A percentile compares a stretch with the other conserved stretches of the same genome.
These are phyloP conservation scores for Lentinula detonsa DNA, from an alignment of 768 basidiomycete species.

Conservation along the genomic window DNA sequence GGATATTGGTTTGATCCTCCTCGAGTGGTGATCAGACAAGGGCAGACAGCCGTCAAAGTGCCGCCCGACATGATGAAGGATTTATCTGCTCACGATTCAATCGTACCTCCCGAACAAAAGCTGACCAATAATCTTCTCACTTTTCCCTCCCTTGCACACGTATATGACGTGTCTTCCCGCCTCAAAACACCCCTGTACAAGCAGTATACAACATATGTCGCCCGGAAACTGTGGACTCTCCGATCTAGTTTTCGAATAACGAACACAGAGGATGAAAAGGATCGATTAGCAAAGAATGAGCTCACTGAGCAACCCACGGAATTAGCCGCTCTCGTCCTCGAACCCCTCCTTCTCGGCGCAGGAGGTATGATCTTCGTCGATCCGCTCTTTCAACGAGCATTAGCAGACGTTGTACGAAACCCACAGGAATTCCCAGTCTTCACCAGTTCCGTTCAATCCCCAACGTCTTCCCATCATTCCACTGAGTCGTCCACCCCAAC, in stretches of 20 bases:
- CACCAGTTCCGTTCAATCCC: conserved; percentile 44
- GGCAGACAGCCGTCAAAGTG: conserved; percentile 45
- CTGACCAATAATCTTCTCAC: conserved; percentile 11
- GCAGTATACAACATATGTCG: conserved; percentile 58
- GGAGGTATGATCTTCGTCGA: conserved; percentile 98
- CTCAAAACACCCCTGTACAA: conserved; percentile 54
- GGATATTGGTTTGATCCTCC: conserved; percentile 95
- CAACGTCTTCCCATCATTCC: background rate
- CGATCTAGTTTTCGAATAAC: background rate
- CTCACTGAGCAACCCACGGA: conserved; percentile 15
- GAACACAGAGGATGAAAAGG: no score
- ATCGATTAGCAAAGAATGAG: background rate
- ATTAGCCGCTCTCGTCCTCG: conserved; percentile 77
- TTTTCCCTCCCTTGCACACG: conserved; percentile 38
- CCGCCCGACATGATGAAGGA: conserved; percentile 25
- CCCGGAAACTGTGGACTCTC: conserved; percentile 18
- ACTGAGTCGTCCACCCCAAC: background rate
- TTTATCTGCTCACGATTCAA: conserved; percentile 13
- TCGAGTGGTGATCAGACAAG: conserved; percentile 61
- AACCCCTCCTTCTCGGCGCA: conserved; percentile 91
- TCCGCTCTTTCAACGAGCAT: conserved; percentile 87
- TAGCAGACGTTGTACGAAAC: conserved; percentile 76
- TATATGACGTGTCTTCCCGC: conserved; percentile 69
- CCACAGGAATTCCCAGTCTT: conserved; percentile 23
- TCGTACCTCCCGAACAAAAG: conserved; percentile 23